phyloP scores from a whole-genome alignment of 495 filamentous ascomycete species.

The Poronia punctata region DNA sequence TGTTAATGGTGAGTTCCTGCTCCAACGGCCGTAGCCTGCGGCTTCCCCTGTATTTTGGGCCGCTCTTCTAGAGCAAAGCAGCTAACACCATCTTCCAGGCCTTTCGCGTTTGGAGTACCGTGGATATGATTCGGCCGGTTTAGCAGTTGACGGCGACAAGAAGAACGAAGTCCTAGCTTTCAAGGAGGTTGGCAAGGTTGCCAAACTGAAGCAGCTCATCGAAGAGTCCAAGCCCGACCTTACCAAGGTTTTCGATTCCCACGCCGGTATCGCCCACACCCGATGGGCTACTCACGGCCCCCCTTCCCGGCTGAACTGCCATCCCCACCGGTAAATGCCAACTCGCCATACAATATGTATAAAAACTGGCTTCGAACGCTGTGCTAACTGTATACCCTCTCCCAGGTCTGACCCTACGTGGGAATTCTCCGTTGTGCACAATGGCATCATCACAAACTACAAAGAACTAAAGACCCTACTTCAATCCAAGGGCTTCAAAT shows the following conservation, averaged over 20 bases:
- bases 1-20: constrained; percentile 70
- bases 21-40: constrained; percentile 7
- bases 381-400: constrained; percentile 15
- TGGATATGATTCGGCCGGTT: constrained; percentile 93
- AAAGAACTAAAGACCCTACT: constrained; percentile 95
- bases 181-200: constrained; percentile 99
- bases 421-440: constrained; percentile 97
- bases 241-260: constrained; percentile 89
- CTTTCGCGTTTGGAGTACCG: constrained; percentile 87
- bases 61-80: not conserved
- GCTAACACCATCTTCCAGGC: constrained; percentile 37
- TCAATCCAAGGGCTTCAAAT: constrained; percentile 89
- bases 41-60: not conserved
- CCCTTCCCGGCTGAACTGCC: constrained; percentile 90
- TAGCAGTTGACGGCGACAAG: constrained; percentile 96
- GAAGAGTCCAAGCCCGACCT: constrained; percentile 74
- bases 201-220: constrained; percentile 89
- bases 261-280: constrained; percentile 97
- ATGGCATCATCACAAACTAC: constrained; percentile 99
- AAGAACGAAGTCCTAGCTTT: constrained; percentile 95
- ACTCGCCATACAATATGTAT: constrained; percentile 18
- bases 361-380: no score
- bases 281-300: constrained; percentile 97
- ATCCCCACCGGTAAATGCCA: constrained; percentile 80
- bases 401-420: constrained; percentile 68